phyloP scores from a whole-genome alignment of 306 rosid genomes.

The Cucurbita ficifolia region DNA sequence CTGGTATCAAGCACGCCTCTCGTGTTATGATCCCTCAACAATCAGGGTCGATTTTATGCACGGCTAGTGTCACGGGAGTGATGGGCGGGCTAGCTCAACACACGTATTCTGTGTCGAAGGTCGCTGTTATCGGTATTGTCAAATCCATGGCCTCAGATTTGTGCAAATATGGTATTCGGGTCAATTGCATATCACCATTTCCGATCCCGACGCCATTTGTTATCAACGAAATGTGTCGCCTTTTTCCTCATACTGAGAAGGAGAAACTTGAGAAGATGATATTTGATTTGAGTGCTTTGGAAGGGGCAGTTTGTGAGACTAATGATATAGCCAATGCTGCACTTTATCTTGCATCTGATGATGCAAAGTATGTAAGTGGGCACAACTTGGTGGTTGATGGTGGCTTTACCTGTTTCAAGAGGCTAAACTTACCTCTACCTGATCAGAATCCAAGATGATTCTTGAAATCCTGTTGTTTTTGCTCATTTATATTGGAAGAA shows the following conservation, averaged over 20 bases:
- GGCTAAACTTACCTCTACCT: conserved; percentile 28
- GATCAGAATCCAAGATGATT: neutral
- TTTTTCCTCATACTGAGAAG: conserved; percentile 31
- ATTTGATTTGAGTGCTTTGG: conserved; percentile 27
- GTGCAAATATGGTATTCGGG: conserved; percentile 46
- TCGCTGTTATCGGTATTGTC: conserved; percentile 55
- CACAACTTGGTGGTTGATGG: conserved; percentile 86
- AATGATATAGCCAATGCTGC: conserved; percentile 72
- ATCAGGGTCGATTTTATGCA: conserved; percentile 62
- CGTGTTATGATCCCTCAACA: conserved; percentile 65
- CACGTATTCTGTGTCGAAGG: conserved; percentile 64
- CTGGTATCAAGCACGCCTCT: conserved; percentile 71
- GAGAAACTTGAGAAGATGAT: conserved; percentile 26
- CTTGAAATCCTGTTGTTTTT: neutral
- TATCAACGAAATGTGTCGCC: conserved; percentile 28
- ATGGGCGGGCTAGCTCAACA: conserved; percentile 68
- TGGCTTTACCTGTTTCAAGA: conserved; percentile 74
- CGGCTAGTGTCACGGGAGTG: conserved; percentile 65
- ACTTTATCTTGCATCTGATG: conserved; percentile 61
- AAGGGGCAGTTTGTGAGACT: conserved; percentile 56
- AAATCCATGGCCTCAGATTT: conserved; percentile 55
- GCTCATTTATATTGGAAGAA: neutral
- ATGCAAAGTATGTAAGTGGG: conserved; percentile 68
- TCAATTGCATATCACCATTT: conserved; percentile 68
- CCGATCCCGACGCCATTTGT: conserved; percentile 57